Evolutionary conservation across 768 basidiomycete genomes (phyloP).

Genomic region (Mycena leptocephala): DNA sequence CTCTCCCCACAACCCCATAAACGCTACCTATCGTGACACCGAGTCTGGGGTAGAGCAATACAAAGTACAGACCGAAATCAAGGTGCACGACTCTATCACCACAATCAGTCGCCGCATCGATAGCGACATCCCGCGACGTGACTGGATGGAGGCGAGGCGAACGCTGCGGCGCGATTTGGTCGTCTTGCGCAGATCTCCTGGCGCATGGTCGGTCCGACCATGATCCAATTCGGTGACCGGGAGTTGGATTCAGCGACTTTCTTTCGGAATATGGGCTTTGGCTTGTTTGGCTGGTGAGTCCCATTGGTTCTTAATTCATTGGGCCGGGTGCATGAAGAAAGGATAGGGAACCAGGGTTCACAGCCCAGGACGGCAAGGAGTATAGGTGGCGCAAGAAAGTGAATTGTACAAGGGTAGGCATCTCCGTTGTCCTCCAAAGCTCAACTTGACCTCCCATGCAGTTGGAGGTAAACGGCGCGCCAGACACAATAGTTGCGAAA

Average conservation of each 20-base stretch:
- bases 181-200: slow-evolving; percentile 16
- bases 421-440: too few species aligned
- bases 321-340: not conserved
- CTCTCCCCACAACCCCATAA: slow-evolving; percentile 23
- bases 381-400: slow-evolving; percentile 3
- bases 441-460: not conserved
- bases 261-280: not conserved
- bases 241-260: slow-evolving; percentile 16
- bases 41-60: slow-evolving; percentile 9
- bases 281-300: slow-evolving; percentile 6
- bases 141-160: not conserved
- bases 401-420: not conserved
- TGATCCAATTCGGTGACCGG: slow-evolving; percentile 13
- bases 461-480: slow-evolving; percentile 10
- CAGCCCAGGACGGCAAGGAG: slow-evolving; percentile 21
- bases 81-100: not conserved
- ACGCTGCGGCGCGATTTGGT: not conserved
- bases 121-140: slow-evolving; percentile 20
- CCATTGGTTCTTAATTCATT: not conserved
- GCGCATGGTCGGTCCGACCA: not conserved
- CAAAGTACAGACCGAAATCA: slow-evolving; percentile 20
- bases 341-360: not conserved
- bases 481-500: slow-evolving; percentile 9
- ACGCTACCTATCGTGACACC: slow-evolving; percentile 14
- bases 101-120: slow-evolving; percentile 27